phyloP scores from a whole-genome alignment of 1,284 basidiomycete genomes.

The Singerocomus rubriflavus region DNA sequence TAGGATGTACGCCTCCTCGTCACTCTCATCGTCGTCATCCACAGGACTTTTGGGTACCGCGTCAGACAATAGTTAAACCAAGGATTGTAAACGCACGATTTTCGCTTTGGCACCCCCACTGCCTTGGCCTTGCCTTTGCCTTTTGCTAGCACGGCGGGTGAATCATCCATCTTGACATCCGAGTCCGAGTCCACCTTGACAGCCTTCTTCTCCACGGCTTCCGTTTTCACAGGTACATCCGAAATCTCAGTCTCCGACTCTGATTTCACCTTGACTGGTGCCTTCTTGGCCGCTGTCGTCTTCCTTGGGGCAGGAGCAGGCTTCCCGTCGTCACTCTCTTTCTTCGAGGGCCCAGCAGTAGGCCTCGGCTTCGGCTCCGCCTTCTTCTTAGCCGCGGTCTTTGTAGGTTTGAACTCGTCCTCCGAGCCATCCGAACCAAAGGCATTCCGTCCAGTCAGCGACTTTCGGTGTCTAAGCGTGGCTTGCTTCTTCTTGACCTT shows the following conservation, averaged over 20 bases:
- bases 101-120: constrained; percentile 47
- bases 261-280: constrained; percentile 29
- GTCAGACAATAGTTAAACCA: constrained; percentile 7
- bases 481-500: constrained; percentile 75
- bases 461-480: constrained; percentile 70
- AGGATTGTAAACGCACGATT: constrained; percentile 42
- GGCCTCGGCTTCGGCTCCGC: constrained; percentile 34
- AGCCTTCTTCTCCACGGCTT: constrained; percentile 20
- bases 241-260: constrained; percentile 38
- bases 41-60: constrained; percentile 26
- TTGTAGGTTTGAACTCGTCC: constrained; percentile 76
- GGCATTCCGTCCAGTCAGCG: constrained; percentile 50
- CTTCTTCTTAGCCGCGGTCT: constrained; percentile 50
- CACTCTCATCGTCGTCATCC: constrained; percentile 38
- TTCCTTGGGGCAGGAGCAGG: constrained; percentile 31
- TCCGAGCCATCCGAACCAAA: constrained; percentile 55
- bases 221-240: constrained; percentile 21
- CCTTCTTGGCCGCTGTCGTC: constrained; percentile 28
- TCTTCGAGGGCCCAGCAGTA: constrained; percentile 33
- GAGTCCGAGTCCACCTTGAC: constrained; percentile 39
- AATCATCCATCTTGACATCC: constrained; percentile 37
- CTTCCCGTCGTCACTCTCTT: constrained; percentile 33
- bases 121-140: constrained; percentile 38
- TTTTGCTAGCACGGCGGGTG: constrained; percentile 23
- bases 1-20: constrained; percentile 41